Evolutionary conservation across 148 eudicot genomes (phyloP), one percentile per base, ranked within the genome.

Genomic region (Salicornia ramosissima): DNA sequence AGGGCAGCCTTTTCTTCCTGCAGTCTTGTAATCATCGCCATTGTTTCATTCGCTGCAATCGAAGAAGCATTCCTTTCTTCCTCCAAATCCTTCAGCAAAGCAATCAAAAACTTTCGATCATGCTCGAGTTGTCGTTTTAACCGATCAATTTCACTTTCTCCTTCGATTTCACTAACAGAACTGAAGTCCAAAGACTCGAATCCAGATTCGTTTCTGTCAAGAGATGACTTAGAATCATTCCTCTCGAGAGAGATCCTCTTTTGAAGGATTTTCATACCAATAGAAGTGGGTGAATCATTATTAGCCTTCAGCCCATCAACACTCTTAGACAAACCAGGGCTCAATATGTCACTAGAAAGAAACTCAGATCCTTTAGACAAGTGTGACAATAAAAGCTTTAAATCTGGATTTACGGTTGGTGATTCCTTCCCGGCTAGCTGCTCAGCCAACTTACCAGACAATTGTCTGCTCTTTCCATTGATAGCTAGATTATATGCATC

Each of bases 61-160:
- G 93, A 81, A 21, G 99, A 91, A 36, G 99, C 99, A 66, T 82
- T 95, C 80, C 97, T 89, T 73, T 95, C 97, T 81, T 95, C 97
- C 83, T 95, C 99, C 70, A 95, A 78, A 68, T 95, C 99, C 82
- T 80, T 91, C 43, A 83, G 84, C 75, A 95, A 72, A 46, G 81
- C 81, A 74, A 77, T 51, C 84, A 89, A 72, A 55, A 95, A 67
- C 68, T 78, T 89, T 70, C 76, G 86, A 66, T 95, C 99, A 54
- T 91, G 87, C 78, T 91, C 97, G 62, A 89, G 80, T 74, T 95
- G 99, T 56, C 99, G 80, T 79, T 82, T 95, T 57, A 91, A 62
- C 30, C 88, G 65, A 69, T 91, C 97, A 50, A 77, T 65, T 67
- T 78, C 88, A 74, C 72, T 83, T 71, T 95, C 97, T 25, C 99